Percentiles rank a stretch among this genome's conserved stretches.
Conservation (phyloP, 139 green algal genomes). For the Picochlorum sp. region DNA sequence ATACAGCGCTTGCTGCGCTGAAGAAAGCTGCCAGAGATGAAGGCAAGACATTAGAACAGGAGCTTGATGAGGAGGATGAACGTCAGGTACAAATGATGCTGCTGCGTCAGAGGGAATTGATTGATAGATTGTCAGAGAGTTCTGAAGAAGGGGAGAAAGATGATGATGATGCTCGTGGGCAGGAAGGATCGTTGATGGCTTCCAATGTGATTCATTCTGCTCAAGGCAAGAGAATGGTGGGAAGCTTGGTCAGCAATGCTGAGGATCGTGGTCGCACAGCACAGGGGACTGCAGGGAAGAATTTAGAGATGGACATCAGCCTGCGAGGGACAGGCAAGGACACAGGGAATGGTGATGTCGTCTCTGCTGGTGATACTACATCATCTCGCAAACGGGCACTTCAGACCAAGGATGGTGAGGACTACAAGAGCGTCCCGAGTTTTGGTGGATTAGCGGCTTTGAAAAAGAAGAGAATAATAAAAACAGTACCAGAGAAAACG, state of each 20-base stretch:
- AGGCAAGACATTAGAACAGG: slow-evolving; percentile 7
- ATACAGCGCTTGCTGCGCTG: slow-evolving; percentile 14
- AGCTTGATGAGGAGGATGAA: slow-evolving; percentile 52
- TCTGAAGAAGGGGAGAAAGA: slow-evolving; percentile 13
- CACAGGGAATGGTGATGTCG: background rate
- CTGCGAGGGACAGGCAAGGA: too few relatives aligned
- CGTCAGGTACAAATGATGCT: slow-evolving; percentile 55
- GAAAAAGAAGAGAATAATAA: background rate
- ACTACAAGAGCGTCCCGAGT: too few relatives aligned
- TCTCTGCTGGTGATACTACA: too few relatives aligned
- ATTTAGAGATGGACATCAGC: too few relatives aligned
- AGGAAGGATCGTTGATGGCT: slow-evolving; percentile 5
- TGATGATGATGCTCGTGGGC: background rate
- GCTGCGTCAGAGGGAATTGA: slow-evolving; percentile 38
- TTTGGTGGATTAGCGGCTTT: too few relatives aligned
- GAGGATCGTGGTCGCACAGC: background rate
- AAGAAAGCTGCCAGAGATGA: slow-evolving; percentile 9
- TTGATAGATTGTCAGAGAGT: slow-evolving; percentile 24
- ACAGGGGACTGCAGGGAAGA: too few relatives aligned
- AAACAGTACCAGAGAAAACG: background rate
- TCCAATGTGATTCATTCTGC: background rate
- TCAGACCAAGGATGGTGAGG: too few relatives aligned
- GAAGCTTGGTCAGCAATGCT: background rate
- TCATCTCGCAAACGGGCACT: too few relatives aligned
- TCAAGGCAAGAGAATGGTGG: background rate